Percentiles rank a stretch among this genome's conserved stretches.
These are phyloP conservation scores for Citrus glauca DNA, from an alignment of 345 rosid species.

Conservation along the genomic window DNA sequence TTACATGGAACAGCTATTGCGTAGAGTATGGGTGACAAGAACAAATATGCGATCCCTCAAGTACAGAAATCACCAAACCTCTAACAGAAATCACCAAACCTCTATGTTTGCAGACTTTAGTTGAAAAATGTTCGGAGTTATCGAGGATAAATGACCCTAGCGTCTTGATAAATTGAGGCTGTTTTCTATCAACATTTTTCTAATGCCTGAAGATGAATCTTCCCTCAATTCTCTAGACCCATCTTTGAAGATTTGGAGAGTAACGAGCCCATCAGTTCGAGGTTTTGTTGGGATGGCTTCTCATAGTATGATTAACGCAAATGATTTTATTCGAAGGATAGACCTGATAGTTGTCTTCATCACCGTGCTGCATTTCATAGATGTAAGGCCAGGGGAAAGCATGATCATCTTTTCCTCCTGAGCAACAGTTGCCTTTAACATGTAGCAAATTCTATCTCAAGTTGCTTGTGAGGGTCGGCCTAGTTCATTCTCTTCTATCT, in stretches of 20 bases:
- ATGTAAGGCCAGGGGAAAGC: neutral
- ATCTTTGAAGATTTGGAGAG: neutral
- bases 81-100: neutral
- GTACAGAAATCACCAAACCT: neutral
- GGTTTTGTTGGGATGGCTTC: neutral
- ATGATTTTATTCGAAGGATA: neutral
- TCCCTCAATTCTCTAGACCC: neutral
- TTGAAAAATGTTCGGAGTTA: neutral
- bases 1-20: neutral
- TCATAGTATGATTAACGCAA: neutral
- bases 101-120: neutral
- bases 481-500: neutral
- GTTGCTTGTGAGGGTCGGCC: neutral
- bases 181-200: neutral
- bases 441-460: neutral
- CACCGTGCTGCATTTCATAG: neutral
- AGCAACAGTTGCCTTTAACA: neutral
- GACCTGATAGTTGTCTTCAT: neutral
- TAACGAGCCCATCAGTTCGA: neutral
- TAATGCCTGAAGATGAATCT: neutral
- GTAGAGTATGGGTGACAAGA: neutral
- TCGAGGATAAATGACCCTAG: neutral
- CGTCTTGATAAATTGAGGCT: neutral
- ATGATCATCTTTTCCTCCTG: neutral
- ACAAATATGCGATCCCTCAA: neutral